phyloP scores from a whole-genome alignment of 768 basidiomycete species.

The Leccinum longicurvipes region DNA sequence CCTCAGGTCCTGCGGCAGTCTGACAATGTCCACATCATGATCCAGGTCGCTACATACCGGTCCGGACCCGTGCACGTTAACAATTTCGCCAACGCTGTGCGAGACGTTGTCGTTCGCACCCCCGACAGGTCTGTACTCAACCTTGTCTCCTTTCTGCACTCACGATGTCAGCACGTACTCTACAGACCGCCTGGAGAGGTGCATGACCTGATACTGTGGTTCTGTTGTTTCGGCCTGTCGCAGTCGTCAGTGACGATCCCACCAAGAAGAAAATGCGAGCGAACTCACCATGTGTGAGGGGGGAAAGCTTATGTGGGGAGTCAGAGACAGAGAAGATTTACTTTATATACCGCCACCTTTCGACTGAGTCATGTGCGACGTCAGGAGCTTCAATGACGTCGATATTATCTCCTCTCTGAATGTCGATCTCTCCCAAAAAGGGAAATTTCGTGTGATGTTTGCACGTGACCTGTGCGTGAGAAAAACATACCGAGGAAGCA shows the following conservation, averaged over 20 bases:
- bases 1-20: slow-evolving; percentile 24
- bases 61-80: slow-evolving; percentile 31
- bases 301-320: no score
- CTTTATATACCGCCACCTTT: slow-evolving; percentile 15
- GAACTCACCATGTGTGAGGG: slow-evolving; percentile 10
- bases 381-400: slow-evolving; percentile 17
- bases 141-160: slow-evolving; percentile 36
- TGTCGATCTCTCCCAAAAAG: slow-evolving; percentile 3
- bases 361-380: slow-evolving; percentile 17
- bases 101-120: slow-evolving; percentile 38
- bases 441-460: background rate
- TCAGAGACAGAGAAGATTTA: no score
- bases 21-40: no score
- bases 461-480: slow-evolving; percentile 11
- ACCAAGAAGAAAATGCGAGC: fast-evolving
- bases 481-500: background rate
- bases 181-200: no score
- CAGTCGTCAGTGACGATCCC: slow-evolving; percentile 1
- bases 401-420: slow-evolving; percentile 8
- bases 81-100: slow-evolving; percentile 36
- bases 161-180: background rate
- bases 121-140: slow-evolving; percentile 45
- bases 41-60: slow-evolving; percentile 22
- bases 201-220: slow-evolving; percentile 24
- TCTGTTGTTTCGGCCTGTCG: slow-evolving; percentile 18